Conservation (phyloP, 2,329 filamentous ascomycete species). For the Amylocarpus encephaloides region DNA sequence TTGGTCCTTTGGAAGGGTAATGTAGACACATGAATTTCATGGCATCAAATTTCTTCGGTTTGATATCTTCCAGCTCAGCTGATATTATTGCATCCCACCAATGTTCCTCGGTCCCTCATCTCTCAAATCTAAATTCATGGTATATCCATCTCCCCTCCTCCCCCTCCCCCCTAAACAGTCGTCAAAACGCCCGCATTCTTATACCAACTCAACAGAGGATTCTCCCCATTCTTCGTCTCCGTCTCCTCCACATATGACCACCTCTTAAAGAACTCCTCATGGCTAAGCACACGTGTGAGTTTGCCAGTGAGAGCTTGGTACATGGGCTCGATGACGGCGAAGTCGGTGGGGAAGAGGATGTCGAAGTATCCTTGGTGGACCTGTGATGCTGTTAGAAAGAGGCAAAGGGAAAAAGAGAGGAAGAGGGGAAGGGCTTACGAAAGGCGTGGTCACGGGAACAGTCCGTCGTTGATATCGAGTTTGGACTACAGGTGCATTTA, state of each 20-base stretch:
- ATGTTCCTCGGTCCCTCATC: no score
- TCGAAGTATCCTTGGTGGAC: conserved; percentile 99
- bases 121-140: no score
- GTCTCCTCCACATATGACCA: conserved; percentile 93
- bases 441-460: conserved; percentile 81
- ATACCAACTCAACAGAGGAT: conserved; percentile 88
- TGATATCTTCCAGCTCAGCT: no score
- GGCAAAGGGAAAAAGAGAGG: neutral
- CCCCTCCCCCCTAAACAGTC: conserved; percentile 46
- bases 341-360: conserved; percentile 96
- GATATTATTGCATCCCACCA: no score
- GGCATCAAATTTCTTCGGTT: no score
- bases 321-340: conserved; percentile 80
- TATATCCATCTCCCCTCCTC: neutral
- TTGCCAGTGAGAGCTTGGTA: conserved; percentile 92
- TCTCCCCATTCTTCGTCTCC: conserved; percentile 82
- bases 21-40: no score
- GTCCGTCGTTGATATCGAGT: conserved; percentile 82
- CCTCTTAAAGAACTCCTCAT: conserved; percentile 82
- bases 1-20: no score
- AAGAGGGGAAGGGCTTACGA: conserved; percentile 51
- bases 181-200: conserved; percentile 91
- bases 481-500: conserved; percentile 94
- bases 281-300: conserved; percentile 74
- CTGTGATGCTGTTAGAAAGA: conserved; percentile 38